Evolutionary conservation across 202 grass and related monocot species (phyloP).

Genomic region (Setaria italica): DNA sequence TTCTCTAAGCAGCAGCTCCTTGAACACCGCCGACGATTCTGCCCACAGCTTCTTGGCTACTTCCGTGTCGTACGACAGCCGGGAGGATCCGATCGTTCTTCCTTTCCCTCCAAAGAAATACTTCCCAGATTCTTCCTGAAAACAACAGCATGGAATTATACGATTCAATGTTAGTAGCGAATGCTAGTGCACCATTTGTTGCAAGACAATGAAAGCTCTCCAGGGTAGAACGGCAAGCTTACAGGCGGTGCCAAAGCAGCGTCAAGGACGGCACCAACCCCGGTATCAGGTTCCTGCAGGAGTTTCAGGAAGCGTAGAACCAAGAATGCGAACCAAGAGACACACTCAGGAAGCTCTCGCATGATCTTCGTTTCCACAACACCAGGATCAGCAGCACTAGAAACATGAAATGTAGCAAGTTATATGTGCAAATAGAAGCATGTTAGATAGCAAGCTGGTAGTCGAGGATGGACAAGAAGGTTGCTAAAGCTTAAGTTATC

Average conservation of each 20-base stretch:
- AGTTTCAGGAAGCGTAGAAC: constrained; percentile 59
- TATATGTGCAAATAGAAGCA: constrained; percentile 31
- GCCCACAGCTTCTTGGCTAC: constrained; percentile 61
- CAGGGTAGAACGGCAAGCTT: constrained; percentile 34
- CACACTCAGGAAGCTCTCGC: constrained; percentile 71
- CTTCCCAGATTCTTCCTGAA: constrained; percentile 79
- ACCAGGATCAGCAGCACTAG: constrained; percentile 86
- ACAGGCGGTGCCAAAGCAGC: constrained; percentile 74
- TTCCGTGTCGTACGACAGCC: constrained; percentile 44
- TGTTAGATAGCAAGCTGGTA: background rate
- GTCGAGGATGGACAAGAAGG: background rate
- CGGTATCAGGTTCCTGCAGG: constrained; percentile 60
- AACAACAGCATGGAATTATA: constrained; percentile 18
- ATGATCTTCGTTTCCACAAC: constrained; percentile 82
- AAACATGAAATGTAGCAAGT: constrained; percentile 26
- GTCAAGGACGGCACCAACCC: constrained; percentile 76
- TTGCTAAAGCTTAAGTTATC: background rate
- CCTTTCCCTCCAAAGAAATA: constrained; percentile 92
- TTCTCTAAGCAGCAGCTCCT: constrained; percentile 44
- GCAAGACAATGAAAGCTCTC: background rate
- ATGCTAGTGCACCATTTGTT: background rate
- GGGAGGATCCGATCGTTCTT: constrained; percentile 59
- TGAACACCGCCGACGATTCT: constrained; percentile 57
- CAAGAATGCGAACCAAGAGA: constrained; percentile 62
- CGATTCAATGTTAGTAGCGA: background rate